phyloP scores from a whole-genome alignment of 1,284 basidiomycete genomes.

The Retiboletus fuscus region DNA sequence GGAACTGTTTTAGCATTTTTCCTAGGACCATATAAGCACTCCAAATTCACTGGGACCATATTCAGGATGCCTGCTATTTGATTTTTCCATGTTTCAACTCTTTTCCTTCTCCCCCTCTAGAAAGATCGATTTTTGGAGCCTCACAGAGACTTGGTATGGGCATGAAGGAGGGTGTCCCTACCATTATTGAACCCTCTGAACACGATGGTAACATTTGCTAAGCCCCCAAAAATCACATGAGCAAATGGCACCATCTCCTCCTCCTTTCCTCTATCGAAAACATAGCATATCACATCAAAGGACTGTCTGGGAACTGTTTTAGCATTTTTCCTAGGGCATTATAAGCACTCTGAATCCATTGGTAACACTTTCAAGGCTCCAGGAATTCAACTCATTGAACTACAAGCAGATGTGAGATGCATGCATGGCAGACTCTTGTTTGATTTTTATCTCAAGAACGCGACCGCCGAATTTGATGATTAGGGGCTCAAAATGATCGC shows the following conservation, averaged over 20 bases:
- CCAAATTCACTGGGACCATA: neutral
- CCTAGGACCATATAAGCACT: neutral
- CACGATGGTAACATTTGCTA: neutral
- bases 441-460: no score
- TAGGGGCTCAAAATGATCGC: no score
- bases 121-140: slow-evolving; percentile 3
- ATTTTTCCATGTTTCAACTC: neutral
- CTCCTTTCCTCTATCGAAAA: neutral
- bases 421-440: no score
- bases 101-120: neutral
- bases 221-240: neutral
- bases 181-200: neutral
- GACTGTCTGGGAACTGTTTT: neutral
- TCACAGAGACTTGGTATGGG: neutral
- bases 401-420: no score
- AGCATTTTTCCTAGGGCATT: neutral
- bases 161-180: neutral
- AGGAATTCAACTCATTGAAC: neutral
- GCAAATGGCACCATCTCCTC: neutral
- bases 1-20: neutral
- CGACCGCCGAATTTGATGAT: no score
- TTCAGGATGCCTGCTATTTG: no score
- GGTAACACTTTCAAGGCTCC: neutral
- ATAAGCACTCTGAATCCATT: neutral
- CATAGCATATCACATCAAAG: neutral